A percentile compares a stretch with the other conserved stretches of the same genome.
Evolutionary conservation across 2,329 filamentous ascomycete genomes (phyloP).

Genomic region (Fonsecaea nubica): DNA sequence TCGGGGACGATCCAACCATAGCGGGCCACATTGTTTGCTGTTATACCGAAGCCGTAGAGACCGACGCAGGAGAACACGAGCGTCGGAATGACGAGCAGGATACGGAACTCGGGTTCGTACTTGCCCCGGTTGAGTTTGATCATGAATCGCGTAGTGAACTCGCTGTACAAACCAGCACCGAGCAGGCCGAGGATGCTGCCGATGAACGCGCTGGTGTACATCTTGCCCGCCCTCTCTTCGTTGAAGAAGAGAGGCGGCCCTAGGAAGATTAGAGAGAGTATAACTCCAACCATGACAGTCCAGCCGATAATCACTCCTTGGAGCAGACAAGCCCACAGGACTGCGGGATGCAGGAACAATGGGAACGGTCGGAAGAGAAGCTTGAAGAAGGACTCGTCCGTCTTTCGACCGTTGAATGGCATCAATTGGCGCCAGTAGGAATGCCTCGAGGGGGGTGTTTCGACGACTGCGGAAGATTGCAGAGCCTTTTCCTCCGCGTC

Average conservation of each 20-base stretch:
- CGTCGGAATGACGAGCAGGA: constrained; percentile 82
- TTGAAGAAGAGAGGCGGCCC: constrained; percentile 81
- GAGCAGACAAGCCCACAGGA: constrained; percentile 80
- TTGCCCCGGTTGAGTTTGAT: constrained; percentile 77
- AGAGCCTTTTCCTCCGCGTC: constrained; percentile 29
- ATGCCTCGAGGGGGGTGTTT: constrained; percentile 51
- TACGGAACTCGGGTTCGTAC: constrained; percentile 90
- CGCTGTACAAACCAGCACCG: constrained; percentile 75
- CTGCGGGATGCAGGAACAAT: constrained; percentile 81
- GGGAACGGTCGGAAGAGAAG: constrained; percentile 76
- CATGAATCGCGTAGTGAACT: constrained; percentile 73
- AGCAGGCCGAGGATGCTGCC: constrained; percentile 80
- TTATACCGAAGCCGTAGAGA: constrained; percentile 83
- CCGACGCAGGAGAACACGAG: constrained; percentile 78
- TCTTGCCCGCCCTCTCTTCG: constrained; percentile 81
- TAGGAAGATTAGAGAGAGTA: constrained; percentile 81
- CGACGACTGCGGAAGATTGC: constrained; percentile 19
- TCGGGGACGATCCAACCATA: constrained; percentile 78
- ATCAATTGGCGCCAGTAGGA: constrained; percentile 67
- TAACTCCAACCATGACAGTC: constrained; percentile 90
- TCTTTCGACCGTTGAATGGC: constrained; percentile 82
- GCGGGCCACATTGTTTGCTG: constrained; percentile 63
- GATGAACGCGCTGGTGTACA: constrained; percentile 84
- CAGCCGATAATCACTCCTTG: constrained; percentile 93
- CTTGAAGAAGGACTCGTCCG: constrained; percentile 73